Evolutionary conservation across 2,329 filamentous ascomycete genomes (phyloP).

Genomic region (Monosporascus sp.): DNA sequence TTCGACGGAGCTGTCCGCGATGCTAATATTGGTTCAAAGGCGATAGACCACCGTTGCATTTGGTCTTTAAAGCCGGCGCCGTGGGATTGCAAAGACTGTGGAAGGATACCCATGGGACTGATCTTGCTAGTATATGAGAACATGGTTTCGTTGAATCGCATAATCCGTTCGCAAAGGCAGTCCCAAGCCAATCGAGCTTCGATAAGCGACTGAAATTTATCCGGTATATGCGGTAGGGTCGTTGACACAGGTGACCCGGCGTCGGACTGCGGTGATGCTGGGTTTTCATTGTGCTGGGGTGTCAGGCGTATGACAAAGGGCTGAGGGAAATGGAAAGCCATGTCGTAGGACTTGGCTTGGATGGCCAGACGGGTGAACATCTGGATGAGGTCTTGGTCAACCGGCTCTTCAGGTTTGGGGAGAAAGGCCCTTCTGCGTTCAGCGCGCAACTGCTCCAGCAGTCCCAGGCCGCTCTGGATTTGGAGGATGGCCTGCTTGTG

Average conservation of each 20-base stretch:
- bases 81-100: constrained; percentile 41
- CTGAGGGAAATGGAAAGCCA: constrained; percentile 62
- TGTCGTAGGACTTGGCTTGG: constrained; percentile 63
- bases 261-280: constrained; percentile 39
- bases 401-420: constrained; percentile 39
- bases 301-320: constrained; percentile 54
- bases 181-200: constrained; percentile 56
- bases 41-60: constrained; percentile 49
- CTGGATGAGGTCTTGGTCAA: constrained; percentile 55
- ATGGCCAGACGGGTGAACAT: constrained; percentile 61
- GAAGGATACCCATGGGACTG: constrained; percentile 49
- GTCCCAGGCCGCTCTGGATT: constrained; percentile 52
- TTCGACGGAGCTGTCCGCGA: constrained; percentile 44
- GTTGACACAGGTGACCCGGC: constrained; percentile 36
- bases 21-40: constrained; percentile 51
- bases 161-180: constrained; percentile 48
- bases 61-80: constrained; percentile 43
- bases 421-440: constrained; percentile 37
- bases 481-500: constrained; percentile 57
- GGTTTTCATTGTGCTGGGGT: constrained; percentile 28
- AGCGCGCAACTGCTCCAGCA: constrained; percentile 48
- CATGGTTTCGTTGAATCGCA: constrained; percentile 55
- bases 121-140: constrained; percentile 40
- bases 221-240: constrained; percentile 34
- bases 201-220: constrained; percentile 42